These are phyloP conservation scores for Panellus pusillus DNA, from an alignment of 768 basidiomycete genomes.

Conservation along the genomic window DNA sequence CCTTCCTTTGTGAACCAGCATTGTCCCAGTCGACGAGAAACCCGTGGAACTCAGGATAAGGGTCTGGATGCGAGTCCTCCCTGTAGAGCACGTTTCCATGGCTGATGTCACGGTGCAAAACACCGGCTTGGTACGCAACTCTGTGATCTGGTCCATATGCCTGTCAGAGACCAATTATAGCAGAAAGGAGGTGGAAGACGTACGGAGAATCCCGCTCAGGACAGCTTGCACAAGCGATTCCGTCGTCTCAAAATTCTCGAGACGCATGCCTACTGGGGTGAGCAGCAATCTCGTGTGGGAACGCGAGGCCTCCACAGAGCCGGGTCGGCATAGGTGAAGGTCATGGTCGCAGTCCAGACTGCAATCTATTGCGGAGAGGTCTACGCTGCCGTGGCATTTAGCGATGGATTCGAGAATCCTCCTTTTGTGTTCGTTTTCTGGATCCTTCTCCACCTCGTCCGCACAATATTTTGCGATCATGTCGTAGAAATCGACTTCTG, in stretches of 20 bases:
- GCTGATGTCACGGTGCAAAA: conserved; percentile 10
- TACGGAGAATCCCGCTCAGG: background rate
- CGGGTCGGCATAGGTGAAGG: background rate
- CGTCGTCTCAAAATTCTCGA: background rate
- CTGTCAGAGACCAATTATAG: background rate
- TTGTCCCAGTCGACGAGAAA: conserved; percentile 12
- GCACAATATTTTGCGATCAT: background rate
- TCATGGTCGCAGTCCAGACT: background rate
- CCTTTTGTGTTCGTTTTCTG: too few species aligned
- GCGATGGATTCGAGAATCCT: background rate
- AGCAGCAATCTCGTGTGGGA: conserved; percentile 1
- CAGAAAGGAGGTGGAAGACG: background rate
- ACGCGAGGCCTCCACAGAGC: background rate
- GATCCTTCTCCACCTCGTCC: background rate
- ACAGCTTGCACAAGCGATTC: background rate
- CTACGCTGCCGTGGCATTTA: background rate
- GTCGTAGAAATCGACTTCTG: conserved; percentile 8
- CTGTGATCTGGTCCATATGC: background rate
- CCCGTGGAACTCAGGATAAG: background rate
- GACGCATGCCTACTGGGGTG: conserved; percentile 1
- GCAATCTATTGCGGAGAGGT: background rate
- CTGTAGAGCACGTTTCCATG: background rate
- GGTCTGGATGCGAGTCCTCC: background rate
- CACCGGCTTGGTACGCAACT: conserved; percentile 2
- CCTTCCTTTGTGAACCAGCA: conserved; percentile 4